Evolutionary conservation across 305 asterid genomes (phyloP), one percentile per base, ranked within the genome.

Genomic region (Euphrasia arctica): DNA sequence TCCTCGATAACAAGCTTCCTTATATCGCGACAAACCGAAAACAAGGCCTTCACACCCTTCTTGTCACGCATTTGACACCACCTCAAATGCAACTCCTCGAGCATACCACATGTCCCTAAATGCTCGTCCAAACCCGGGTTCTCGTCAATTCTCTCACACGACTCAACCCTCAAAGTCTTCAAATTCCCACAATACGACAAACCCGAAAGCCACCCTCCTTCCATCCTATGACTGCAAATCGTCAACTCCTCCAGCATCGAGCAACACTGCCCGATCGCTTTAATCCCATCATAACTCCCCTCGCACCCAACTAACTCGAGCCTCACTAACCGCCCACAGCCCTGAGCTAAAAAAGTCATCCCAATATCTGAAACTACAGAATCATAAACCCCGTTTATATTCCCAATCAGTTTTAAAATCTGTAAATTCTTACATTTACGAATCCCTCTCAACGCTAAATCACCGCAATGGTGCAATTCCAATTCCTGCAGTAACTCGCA

Each of bases 211-310:
- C 97, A 90, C 25, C 97, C 97, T 31, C 79, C 88, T 59, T 87
- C 97, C 95, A 90, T 90, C 84, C 85, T 85, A 72, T 90, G 97
- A 78, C 83, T 75, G 55, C 78, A 72, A 57, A 90, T 65, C 0
- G 82, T 82, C 69, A 90, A 75, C 75, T 90, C 95, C 77, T 90
- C 97, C 63, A 90, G 74, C 97, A 90, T 90, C 62, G 74, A 84
- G 75, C 97, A 90, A 49, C 97, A 90, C 76, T 85, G 88, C 57
- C 97, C 97, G 14, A 90, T 79, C 3, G 97, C 97, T 81, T 87
- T 90, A 49, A 90, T 82, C 70, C 97, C 95, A 68, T 87, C 97
- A 36, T 80, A 90, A 66, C 97, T 87, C 70, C 97, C 97, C 74
- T 87, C 97, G 47, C 95, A 90, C 34, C 97, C 95, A 11, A 82